Evolutionary conservation across 305 asterid species (phyloP), one percentile per base, ranked within the genome.

Genomic region (Fraxinus albicans): DNA sequence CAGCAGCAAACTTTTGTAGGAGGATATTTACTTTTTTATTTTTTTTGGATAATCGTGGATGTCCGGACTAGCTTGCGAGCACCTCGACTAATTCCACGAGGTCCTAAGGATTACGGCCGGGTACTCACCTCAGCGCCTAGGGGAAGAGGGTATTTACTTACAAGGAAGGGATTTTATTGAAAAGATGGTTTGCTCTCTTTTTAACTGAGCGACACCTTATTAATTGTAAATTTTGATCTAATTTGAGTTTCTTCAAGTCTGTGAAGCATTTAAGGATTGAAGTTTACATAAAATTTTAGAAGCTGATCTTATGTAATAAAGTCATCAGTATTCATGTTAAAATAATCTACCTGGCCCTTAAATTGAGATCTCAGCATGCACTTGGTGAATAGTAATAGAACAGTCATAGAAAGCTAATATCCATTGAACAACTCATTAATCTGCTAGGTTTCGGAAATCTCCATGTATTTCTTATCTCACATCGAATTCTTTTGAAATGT

Each of bases 401-500:
- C 42, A 72, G 25, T 31, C 23, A 72, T 72, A 15, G 42, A 72
- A 33, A 72, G 44, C 76, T 33, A 17, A 72, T 33, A 6, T 6
- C 76, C 76, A 33, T n/a, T 72, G 12, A 72, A 72, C 12, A 33
- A 33, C 40, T 72, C 44, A 72, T 72, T 13, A 17, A 33, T 72
- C 38, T 33, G 44, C 76, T 72, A 33, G 38, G 76, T 31, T 82
- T 79, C 74, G 73, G 42, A 29, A 69, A 53, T 58, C 33, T 63
- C 21, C 58, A 38, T 47, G 15, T 67, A 63, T 73, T 33, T 73
- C 67, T 47, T 36, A 58, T 78, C 83, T 84, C 79, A 85, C 78
- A 6, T 58, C 63, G 72, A 76, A 85, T 70, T 82, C 23, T 34
- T 80, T 58, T 69, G 81, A 29, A 84, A 77, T 74, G 44, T 86